These are phyloP conservation scores for Irpex sp. DNA, from an alignment of 1,284 basidiomycete genomes.

Conservation along the genomic window DNA sequence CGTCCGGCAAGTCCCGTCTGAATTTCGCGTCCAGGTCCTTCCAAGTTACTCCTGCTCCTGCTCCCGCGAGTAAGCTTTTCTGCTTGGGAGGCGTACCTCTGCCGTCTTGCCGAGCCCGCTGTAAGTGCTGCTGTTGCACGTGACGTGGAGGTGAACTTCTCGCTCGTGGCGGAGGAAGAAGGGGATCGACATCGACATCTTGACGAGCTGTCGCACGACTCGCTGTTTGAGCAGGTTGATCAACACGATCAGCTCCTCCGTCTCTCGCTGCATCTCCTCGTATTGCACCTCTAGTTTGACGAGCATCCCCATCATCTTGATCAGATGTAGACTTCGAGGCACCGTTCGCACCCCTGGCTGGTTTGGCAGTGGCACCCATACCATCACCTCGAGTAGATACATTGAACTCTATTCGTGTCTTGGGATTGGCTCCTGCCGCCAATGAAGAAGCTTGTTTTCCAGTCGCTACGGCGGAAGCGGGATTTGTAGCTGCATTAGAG, in stretches of 20 bases:
- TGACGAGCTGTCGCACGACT: neutral
- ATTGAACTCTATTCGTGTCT: neutral
- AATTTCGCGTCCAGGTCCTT: conserved; percentile 80
- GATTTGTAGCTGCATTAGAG: neutral
- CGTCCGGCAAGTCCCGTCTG: conserved; percentile 84
- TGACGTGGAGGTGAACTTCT: neutral
- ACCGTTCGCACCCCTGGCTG: conserved; percentile 4
- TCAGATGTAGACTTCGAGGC: conserved; percentile 1
- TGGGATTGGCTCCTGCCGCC: neutral
- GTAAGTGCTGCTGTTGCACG: neutral
- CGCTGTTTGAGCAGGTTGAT: neutral
- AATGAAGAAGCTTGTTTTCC: neutral
- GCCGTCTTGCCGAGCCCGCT: neutral
- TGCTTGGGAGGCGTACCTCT: neutral
- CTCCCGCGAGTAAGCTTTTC: neutral
- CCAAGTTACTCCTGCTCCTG: conserved; percentile 43
- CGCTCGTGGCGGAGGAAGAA: neutral
- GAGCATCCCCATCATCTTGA: neutral
- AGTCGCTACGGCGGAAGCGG: neutral
- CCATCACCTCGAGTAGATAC: neutral
- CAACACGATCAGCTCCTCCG: neutral
- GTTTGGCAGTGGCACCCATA: neutral
- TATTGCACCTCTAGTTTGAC: neutral
- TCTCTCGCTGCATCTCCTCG: neutral
- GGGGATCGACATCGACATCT: neutral